A percentile compares a stretch with the other conserved stretches of the same genome.
These are phyloP conservation scores for Lunularia cruciata DNA, from an alignment of 225 moss, liverwort and hornwort species.

Conservation along the genomic window DNA sequence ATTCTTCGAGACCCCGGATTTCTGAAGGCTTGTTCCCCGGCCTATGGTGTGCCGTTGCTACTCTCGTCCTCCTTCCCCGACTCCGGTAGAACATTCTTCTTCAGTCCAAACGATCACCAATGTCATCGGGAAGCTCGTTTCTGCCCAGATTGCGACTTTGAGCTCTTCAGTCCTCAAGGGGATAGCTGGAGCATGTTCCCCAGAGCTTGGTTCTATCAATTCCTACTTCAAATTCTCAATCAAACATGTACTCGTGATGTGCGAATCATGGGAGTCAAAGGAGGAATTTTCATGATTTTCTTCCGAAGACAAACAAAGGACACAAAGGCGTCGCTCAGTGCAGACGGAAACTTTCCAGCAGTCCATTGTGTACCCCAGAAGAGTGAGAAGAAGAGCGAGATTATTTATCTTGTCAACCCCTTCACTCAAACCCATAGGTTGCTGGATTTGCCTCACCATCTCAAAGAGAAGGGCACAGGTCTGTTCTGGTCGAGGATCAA, in stretches of 20 bases:
- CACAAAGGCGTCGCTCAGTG: no score
- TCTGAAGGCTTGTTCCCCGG: neutral
- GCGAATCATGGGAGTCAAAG: slow-evolving; percentile 2
- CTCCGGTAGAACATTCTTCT: neutral
- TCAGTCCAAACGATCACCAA: neutral
- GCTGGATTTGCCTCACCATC: neutral
- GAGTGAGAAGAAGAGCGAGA: neutral
- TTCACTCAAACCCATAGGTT: slow-evolving; percentile 4
- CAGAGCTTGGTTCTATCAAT: slow-evolving; percentile 1
- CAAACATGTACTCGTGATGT: slow-evolving; percentile 6
- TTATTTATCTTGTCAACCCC: slow-evolving; percentile 9
- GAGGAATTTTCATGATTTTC: slow-evolving; percentile 9
- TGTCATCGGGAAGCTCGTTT: neutral
- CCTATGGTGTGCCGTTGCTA: slow-evolving; percentile 5
- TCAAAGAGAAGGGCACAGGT: neutral
- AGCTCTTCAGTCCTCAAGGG: slow-evolving; percentile 4
- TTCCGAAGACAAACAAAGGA: neutral
- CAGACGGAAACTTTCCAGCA: neutral
- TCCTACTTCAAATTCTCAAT: neutral
- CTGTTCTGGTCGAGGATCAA: slow-evolving; percentile 21
- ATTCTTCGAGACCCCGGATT: neutral
- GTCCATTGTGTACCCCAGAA: no score
- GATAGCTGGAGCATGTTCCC: slow-evolving; percentile 11
- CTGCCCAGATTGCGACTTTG: slow-evolving; percentile 4
- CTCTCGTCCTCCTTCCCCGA: slow-evolving; percentile 10